Percentiles rank a stretch among this genome's conserved stretches.
phyloP scores from a whole-genome alignment of 139 green algal genomes.

The Spirogloea muscicola region DNA sequence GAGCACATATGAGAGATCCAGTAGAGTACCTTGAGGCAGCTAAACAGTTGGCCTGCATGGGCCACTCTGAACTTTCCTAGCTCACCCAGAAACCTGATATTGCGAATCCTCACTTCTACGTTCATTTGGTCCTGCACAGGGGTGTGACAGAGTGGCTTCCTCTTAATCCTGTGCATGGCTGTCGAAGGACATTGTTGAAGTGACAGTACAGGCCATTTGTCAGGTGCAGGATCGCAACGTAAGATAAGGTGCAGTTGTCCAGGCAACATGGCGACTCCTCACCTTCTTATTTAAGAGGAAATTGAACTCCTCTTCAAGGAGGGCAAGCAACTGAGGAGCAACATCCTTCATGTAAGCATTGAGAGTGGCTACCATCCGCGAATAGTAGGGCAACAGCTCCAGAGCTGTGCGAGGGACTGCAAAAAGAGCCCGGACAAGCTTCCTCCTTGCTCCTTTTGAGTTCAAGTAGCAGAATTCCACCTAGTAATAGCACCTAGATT shows the following conservation, averaged over 20 bases:
- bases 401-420: conserved; percentile 62
- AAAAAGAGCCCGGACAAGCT: conserved; percentile 63
- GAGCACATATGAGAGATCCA: not conserved
- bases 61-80: conserved; percentile 79
- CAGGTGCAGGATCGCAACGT: too few relatives aligned
- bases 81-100: conserved; percentile 83
- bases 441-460: conserved; percentile 67
- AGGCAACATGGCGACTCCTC: too few relatives aligned
- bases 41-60: conserved; percentile 44
- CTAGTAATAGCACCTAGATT: conserved; percentile 23
- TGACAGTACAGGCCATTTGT: too few relatives aligned
- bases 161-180: too few relatives aligned
- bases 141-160: too few relatives aligned
- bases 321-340: conserved; percentile 22
- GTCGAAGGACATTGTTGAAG: too few relatives aligned
- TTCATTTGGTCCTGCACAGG: conserved; percentile 49
- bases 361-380: conserved; percentile 74
- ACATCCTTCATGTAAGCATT: conserved; percentile 76
- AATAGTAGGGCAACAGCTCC: conserved; percentile 74
- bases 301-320: conserved; percentile 75
- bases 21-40: conserved; percentile 50
- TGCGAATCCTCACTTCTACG: conserved; percentile 66
- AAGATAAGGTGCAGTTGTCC: too few relatives aligned
- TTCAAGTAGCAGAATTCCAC: conserved; percentile 86
- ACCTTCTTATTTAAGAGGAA: conserved; percentile 62